A percentile compares a stretch with the other conserved stretches of the same genome.
These are phyloP conservation scores for Plantago major DNA, from an alignment of 257 asterid genomes.

Conservation along the genomic window DNA sequence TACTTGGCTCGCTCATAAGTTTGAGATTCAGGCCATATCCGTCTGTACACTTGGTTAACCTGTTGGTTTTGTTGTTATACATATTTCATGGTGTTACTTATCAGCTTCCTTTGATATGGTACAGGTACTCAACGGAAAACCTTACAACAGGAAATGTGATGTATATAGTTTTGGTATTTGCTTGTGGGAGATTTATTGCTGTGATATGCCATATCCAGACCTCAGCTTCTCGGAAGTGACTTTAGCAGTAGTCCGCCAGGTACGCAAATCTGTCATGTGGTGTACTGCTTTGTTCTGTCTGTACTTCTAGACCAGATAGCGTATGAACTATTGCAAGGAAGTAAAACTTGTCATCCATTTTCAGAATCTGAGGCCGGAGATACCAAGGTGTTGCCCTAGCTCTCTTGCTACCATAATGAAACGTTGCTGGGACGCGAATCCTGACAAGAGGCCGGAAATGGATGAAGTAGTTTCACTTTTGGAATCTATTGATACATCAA, in stretches of 20 bases:
- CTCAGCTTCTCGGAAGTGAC: conserved; percentile 89
- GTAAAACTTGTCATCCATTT: not conserved
- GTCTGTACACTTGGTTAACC: too few species aligned
- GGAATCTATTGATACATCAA: conserved; percentile 75
- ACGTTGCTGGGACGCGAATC: conserved; percentile 79
- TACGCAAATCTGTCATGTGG: conserved; percentile 12
- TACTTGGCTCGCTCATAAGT: not conserved
- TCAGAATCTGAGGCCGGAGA: conserved; percentile 87
- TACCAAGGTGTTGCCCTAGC: conserved; percentile 88
- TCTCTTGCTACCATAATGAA: conserved; percentile 67
- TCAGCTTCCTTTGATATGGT: not conserved
- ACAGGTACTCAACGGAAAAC: conserved; percentile 79
- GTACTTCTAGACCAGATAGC: not conserved
- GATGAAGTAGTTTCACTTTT: conserved; percentile 67
- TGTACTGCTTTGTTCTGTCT: not conserved
- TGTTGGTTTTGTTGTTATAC: too few species aligned
- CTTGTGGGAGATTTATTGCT: conserved; percentile 92
- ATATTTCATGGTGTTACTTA: not conserved
- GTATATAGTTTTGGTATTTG: conserved; percentile 92
- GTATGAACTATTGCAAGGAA: not conserved
- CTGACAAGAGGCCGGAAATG: conserved; percentile 85
- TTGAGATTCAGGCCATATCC: not conserved
- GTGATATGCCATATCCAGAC: conserved; percentile 90
- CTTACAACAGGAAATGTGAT: conserved; percentile 82
- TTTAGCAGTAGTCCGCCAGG: conserved; percentile 87